Percentiles rank a stretch among this genome's conserved stretches.
Conservation (phyloP, 2,329 filamentous ascomycete genomes). For the Ophiostoma perfectum region DNA sequence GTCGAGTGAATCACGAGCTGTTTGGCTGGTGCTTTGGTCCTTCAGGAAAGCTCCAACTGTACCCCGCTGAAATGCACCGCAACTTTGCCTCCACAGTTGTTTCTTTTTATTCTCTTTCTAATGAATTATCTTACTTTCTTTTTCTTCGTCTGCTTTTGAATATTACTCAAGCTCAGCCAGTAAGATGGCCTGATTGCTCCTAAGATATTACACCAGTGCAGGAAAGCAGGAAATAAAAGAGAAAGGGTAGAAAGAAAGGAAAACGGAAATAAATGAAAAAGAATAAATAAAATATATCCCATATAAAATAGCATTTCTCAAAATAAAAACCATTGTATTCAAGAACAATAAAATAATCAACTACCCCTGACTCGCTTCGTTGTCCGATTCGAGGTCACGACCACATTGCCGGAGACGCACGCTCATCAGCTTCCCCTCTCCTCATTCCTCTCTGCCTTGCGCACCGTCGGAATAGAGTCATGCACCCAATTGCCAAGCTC, state of each 20-base stretch:
- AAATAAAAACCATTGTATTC: too few relatives aligned
- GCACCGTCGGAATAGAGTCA: conserved; percentile 1
- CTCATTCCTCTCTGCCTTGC: not conserved
- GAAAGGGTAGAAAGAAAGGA: not conserved
- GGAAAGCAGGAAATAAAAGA: not conserved
- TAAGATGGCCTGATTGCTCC: too few relatives aligned
- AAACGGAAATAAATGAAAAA: not conserved
- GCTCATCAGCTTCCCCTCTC: not conserved
- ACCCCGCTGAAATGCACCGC: not conserved
- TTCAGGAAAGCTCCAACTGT: conserved; percentile 6
- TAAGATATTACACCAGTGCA: not conserved
- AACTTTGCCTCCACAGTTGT: not conserved
- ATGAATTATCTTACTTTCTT: not conserved
- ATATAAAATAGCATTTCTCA: not conserved
- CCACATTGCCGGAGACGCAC: conserved; percentile 3
- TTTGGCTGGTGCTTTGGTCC: not conserved
- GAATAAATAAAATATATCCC: not conserved
- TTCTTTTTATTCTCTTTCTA: not conserved
- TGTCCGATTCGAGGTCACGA: conserved; percentile 2
- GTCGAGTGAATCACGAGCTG: not conserved
- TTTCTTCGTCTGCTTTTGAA: not conserved
- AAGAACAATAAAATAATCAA: too few relatives aligned
- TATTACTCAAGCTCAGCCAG: too few relatives aligned
- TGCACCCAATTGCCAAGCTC: conserved; percentile 1
- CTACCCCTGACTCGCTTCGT: not conserved